Conservation (phyloP, 352 stramenopile genomes). For the Pythium apleroticum region DNA sequence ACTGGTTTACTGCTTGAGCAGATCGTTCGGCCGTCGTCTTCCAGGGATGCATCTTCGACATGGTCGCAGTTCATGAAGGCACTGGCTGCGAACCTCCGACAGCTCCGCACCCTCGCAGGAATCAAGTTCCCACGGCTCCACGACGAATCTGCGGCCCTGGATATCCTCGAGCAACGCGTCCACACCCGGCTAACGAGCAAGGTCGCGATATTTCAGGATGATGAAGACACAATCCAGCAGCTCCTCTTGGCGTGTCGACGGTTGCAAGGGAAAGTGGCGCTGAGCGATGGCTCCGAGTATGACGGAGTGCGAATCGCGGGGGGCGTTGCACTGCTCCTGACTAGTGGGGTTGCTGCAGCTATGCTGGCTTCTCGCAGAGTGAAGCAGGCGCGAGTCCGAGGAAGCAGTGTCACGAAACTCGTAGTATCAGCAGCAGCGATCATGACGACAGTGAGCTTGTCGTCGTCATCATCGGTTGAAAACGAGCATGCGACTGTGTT, state of each 20-base stretch:
- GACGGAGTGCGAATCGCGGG: constrained; percentile 36
- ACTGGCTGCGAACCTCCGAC: constrained; percentile 58
- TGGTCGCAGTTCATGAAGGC: constrained; percentile 11
- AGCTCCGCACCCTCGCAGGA: constrained; percentile 48
- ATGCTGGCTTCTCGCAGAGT: background rate
- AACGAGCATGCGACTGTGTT: constrained; percentile 88
- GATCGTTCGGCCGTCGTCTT: constrained; percentile 11
- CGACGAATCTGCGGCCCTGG: constrained; percentile 31
- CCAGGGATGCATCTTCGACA: background rate
- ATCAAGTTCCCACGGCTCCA: constrained; percentile 47
- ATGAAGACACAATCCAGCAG: constrained; percentile 6
- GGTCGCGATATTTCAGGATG: background rate
- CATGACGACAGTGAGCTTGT: constrained; percentile 61
- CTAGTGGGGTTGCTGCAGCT: constrained; percentile 22
- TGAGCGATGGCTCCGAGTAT: constrained; percentile 83
- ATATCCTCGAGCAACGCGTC: constrained; percentile 12
- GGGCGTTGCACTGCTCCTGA: constrained; percentile 42
- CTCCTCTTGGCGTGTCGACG: constrained; percentile 41
- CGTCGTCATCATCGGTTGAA: constrained; percentile 86
- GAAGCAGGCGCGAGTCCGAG: background rate
- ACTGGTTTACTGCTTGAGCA: constrained; percentile 67
- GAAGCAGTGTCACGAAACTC: background rate
- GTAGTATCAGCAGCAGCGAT: constrained; percentile 10
- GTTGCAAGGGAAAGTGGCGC: constrained; percentile 48
- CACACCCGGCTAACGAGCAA: background rate